These are phyloP conservation scores for Paraphaeosphaeria sporulosa DNA, from an alignment of 2,329 filamentous ascomycete species.

Conservation along the genomic window DNA sequence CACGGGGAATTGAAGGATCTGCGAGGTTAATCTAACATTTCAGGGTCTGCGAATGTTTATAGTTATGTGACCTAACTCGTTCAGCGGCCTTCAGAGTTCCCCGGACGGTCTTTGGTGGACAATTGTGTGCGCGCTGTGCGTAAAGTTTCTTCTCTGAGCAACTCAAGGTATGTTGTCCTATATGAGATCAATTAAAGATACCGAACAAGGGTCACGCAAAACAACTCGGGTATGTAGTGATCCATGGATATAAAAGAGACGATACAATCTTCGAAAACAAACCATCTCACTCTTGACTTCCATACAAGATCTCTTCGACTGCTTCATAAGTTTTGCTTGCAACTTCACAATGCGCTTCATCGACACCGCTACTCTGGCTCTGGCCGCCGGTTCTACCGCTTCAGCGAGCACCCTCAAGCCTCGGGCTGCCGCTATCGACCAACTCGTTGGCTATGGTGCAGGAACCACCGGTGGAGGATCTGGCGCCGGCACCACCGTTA, in stretches of 20 bases:
- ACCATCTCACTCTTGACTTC: neutral
- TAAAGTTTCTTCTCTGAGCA: neutral
- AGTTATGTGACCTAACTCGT: neutral
- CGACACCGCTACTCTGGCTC: conserved; percentile 29
- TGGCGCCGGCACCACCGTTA: conserved; percentile 64
- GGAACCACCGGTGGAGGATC: conserved; percentile 64
- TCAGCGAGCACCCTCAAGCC: conserved; percentile 32
- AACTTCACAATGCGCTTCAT: conserved; percentile 37
- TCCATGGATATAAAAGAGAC: neutral
- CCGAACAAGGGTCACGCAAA: neutral
- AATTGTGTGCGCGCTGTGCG: neutral
- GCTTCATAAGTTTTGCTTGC: neutral
- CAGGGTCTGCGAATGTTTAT: neutral
- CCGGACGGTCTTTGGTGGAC: conserved; percentile 13
- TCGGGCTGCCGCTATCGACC: conserved; percentile 38
- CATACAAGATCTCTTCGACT: neutral
- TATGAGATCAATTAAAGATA: conserved; percentile 8
- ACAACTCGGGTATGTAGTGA: neutral
- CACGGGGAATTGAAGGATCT: conserved; percentile 6
- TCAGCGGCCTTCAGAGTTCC: neutral
- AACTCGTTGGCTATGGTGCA: conserved; percentile 56
- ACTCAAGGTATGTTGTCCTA: neutral
- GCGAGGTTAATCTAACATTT: conserved; percentile 4
- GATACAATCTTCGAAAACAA: no score
- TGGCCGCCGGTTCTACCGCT: conserved; percentile 37